Evolutionary conservation across 148 eudicot genomes (phyloP), one percentile per base, ranked within the genome.

Genomic region (Diospyros lotus): DNA sequence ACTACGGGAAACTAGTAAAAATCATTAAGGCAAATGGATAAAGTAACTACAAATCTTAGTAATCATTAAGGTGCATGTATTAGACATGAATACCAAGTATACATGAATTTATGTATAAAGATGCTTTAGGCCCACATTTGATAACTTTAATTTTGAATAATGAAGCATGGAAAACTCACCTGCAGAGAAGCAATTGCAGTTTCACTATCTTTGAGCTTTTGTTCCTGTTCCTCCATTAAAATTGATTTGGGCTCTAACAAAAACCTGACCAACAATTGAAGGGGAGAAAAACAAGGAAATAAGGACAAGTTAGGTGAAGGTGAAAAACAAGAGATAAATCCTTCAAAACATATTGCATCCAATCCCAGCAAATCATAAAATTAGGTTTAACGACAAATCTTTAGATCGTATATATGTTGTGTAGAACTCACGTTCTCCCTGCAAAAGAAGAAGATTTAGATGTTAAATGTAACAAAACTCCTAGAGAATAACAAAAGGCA

Each of bases 361-460:
- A 61, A 17, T 53, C 73, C 70, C 73, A 66, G 55, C 45, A 68
- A 63, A 63, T 61, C 52, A 54, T 45, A 46, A 72, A 28, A 64
- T 68, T 15, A 42, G 64, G 79, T 71, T 64, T 54, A 76, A 53
- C n/a, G 46, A 51, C 15, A 64, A 28, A 39, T 55, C 66, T 58
- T 58, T 58, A 44, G 66, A 39, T 41, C 58, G 58, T 51, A n/a
- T 13, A 74, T 7, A 66, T 12, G 73, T 62, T 40, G 15, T 82
- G 75, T 54, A 64, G 74, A 58, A 90, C 97, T 90, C 91, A 92
- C 94, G 91, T 92, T 92, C 93, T 79, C 73, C 97, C 97, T 92
- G 93, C 86, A 90, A 88, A 82, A 81, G 69, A 77, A 66, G 74
- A 50, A 17, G 59, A 60, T n/a, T 75, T 53, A 82, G 80, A 53